phyloP scores from a whole-genome alignment of 441 rosid species.

The Erysimum cheiri region DNA sequence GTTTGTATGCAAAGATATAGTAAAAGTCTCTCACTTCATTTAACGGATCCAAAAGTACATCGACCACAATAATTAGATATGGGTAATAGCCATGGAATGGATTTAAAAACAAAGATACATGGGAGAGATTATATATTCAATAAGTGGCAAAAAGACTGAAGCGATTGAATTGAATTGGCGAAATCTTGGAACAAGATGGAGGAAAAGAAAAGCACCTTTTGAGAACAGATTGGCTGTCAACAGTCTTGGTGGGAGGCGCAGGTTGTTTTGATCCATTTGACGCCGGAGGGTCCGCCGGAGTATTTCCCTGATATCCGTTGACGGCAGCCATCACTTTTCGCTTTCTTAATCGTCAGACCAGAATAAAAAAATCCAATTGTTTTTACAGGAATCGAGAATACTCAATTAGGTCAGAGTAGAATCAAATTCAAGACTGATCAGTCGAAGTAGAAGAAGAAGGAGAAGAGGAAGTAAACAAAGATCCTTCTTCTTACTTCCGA shows the following conservation, averaged over 20 bases:
- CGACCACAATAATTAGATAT: not conserved
- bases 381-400: not conserved
- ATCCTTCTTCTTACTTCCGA: slow-evolving; percentile 41
- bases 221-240: slow-evolving; percentile 80
- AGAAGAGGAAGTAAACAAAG: slow-evolving; percentile 35
- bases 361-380: not conserved
- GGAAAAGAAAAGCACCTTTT: slow-evolving; percentile 55
- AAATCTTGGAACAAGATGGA: not conserved
- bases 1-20: slow-evolving; percentile 5
- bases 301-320: slow-evolving; percentile 73
- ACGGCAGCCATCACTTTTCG: slow-evolving; percentile 55
- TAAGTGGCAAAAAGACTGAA: not conserved
- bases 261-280: slow-evolving; percentile 55
- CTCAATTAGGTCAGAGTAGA: slow-evolving; percentile 6
- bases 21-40: not conserved
- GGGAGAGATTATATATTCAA: not conserved
- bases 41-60: not conserved
- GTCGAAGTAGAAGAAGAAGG: slow-evolving; percentile 20
- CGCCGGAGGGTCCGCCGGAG: slow-evolving; percentile 56
- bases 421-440: not conserved
- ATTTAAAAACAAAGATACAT: not conserved
- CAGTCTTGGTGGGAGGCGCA: slow-evolving; percentile 56
- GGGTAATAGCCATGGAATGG: not conserved
- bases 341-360: slow-evolving; percentile 2
- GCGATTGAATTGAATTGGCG: not conserved